Conservation (phyloP, 2,329 filamentous ascomycete genomes). For the Periglandula ipomoeae region DNA sequence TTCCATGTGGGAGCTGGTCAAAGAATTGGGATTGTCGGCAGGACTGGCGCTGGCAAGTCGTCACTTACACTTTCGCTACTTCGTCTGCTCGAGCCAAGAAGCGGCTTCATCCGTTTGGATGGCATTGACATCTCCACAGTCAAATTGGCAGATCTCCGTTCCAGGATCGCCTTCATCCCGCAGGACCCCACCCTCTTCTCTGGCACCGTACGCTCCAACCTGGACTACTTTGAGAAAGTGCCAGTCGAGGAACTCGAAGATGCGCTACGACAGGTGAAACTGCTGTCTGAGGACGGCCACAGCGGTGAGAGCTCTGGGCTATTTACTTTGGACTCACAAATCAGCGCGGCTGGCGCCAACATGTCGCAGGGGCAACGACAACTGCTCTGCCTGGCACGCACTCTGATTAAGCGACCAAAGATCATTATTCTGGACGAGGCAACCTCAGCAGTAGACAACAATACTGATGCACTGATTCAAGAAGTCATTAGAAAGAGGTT, state of each 20-base stretch:
- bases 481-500: neutral
- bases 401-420: neutral
- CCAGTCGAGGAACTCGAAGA: constrained; percentile 1
- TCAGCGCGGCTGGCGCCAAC: no score
- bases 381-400: neutral
- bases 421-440: constrained; percentile 1
- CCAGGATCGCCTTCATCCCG: neutral
- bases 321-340: neutral
- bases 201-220: constrained; percentile 1
- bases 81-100: constrained; percentile 4
- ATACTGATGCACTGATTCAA: neutral
- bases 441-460: neutral
- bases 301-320: neutral
- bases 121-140: constrained; percentile 2
- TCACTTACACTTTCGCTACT: constrained; percentile 5
- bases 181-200: neutral
- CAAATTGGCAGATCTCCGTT: neutral
- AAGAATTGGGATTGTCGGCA: constrained; percentile 4
- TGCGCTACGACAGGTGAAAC: neutral
- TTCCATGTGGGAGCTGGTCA: neutral
- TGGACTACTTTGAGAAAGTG: constrained; percentile 2
- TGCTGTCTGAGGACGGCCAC: neutral
- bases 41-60: constrained; percentile 8
- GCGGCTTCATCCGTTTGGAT: constrained; percentile 2
- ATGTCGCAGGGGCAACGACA: no score